These are phyloP conservation scores for Heimioporus sp. DNA, from an alignment of 768 basidiomycete genomes.

Conservation along the genomic window DNA sequence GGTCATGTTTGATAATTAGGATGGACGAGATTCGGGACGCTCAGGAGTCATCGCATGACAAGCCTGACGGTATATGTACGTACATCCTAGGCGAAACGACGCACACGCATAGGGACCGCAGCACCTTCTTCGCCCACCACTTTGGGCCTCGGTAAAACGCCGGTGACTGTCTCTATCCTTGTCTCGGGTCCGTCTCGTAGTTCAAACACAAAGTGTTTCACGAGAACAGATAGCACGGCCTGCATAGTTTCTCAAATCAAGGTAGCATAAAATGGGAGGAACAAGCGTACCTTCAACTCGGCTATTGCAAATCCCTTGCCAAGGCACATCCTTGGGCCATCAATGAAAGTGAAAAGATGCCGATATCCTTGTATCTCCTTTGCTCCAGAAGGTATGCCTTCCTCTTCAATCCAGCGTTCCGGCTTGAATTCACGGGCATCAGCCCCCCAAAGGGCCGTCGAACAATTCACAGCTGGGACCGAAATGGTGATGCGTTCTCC, in stretches of 20 bases:
- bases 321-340: conserved; percentile 48
- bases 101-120: no score
- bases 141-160: conserved; percentile 8
- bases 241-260: conserved; percentile 8
- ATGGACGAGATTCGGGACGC: no score
- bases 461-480: conserved; percentile 48
- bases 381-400: conserved; percentile 22
- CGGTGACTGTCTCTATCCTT: conserved; percentile 9
- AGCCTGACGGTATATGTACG: no score
- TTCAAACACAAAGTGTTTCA: conserved; percentile 37
- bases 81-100: no score
- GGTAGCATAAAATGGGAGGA: no score
- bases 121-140: conserved; percentile 14
- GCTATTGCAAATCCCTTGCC: conserved; percentile 47
- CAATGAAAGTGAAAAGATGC: conserved; percentile 49
- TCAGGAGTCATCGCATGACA: no score
- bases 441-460: conserved; percentile 56
- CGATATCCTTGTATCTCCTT: conserved; percentile 47
- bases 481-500: conserved; percentile 45
- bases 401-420: conserved; percentile 54
- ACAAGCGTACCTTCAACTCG: conserved; percentile 29
- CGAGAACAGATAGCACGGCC: conserved; percentile 42
- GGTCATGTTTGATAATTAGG: no score
- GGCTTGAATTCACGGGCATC: conserved; percentile 59
- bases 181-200: conserved; percentile 35